Conservation (phyloP, 1,284 basidiomycete species). For the Peniophora sp. region DNA sequence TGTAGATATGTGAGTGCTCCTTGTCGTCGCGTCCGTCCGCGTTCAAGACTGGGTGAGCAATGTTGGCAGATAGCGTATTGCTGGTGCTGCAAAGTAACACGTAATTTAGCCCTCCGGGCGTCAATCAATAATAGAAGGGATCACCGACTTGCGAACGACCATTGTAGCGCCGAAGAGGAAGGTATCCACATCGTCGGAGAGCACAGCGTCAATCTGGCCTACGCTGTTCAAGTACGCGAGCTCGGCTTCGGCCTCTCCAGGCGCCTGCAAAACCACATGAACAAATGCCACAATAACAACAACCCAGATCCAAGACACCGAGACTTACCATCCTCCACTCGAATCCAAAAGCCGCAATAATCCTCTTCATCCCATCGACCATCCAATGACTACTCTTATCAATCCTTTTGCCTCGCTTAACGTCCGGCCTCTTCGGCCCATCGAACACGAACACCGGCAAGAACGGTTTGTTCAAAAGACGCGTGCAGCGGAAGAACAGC, state of each 20-base stretch:
- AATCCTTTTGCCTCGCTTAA: conserved; percentile 77
- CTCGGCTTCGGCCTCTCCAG: conserved; percentile 96
- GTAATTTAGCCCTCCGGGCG: background rate
- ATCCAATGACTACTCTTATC: conserved; percentile 57
- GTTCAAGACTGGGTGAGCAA: conserved; percentile 51
- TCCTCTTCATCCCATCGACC: conserved; percentile 63
- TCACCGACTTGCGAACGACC: conserved; percentile 66
- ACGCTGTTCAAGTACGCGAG: conserved; percentile 79
- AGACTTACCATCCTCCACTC: conserved; percentile 70
- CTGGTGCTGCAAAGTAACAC: conserved; percentile 45
- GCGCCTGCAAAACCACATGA: conserved; percentile 48
- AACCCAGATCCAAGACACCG: background rate
- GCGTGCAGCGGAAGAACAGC: conserved; percentile 68
- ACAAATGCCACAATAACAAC: background rate
- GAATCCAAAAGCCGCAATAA: conserved; percentile 85
- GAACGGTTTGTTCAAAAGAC: conserved; percentile 71
- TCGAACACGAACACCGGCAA: conserved; percentile 93
- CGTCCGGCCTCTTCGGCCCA: conserved; percentile 74
- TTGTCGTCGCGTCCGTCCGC: conserved; percentile 63
- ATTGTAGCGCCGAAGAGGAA: conserved; percentile 83
- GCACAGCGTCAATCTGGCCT: conserved; percentile 81
- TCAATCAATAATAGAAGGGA: conserved; percentile 1
- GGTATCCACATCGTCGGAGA: conserved; percentile 92
- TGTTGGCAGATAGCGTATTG: conserved; percentile 65
- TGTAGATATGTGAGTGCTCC: conserved; percentile 67